Conservation (phyloP, 2,329 filamentous ascomycete genomes). For the Metarhizium guizhouense region DNA sequence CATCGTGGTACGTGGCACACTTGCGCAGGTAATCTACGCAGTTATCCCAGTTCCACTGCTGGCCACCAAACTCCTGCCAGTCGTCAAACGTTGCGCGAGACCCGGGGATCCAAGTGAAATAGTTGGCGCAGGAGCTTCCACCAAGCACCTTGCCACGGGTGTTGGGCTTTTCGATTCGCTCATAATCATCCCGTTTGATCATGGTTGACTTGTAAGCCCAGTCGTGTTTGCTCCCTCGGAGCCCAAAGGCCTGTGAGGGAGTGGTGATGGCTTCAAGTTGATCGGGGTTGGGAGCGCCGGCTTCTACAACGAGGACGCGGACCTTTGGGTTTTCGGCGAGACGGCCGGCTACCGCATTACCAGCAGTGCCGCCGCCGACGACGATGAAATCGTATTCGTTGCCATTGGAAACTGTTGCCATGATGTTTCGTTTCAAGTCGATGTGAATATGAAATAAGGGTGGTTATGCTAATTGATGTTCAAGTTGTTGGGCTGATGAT, state of each 20-base stretch:
- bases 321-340: conserved; percentile 28
- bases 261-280: conserved; percentile 43
- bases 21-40: conserved; percentile 44
- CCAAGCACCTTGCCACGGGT: conserved; percentile 51
- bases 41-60: conserved; percentile 50
- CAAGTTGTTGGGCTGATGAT: too few relatives aligned
- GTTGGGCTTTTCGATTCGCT: conserved; percentile 54
- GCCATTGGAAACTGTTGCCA: too few relatives aligned
- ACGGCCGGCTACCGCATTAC: conserved; percentile 32
- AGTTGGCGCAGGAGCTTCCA: conserved; percentile 50
- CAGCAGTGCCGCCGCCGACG: conserved; percentile 44
- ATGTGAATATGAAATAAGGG: too few relatives aligned
- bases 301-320: conserved; percentile 37
- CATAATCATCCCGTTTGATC: conserved; percentile 49
- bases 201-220: conserved; percentile 55
- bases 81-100: conserved; percentile 53
- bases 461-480: too few relatives aligned
- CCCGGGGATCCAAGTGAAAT: conserved; percentile 55
- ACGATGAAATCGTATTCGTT: too few relatives aligned
- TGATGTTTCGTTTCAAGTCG: too few relatives aligned
- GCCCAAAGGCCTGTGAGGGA: conserved; percentile 41
- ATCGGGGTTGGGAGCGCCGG: conserved; percentile 36
- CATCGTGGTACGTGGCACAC: conserved; percentile 46
- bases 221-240: conserved; percentile 47
- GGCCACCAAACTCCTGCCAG: conserved; percentile 57